Percentiles rank a stretch among this genome's conserved stretches.
phyloP scores from a whole-genome alignment of 371 early-diverging fungal genomes.

The Mortierella sp. region DNA sequence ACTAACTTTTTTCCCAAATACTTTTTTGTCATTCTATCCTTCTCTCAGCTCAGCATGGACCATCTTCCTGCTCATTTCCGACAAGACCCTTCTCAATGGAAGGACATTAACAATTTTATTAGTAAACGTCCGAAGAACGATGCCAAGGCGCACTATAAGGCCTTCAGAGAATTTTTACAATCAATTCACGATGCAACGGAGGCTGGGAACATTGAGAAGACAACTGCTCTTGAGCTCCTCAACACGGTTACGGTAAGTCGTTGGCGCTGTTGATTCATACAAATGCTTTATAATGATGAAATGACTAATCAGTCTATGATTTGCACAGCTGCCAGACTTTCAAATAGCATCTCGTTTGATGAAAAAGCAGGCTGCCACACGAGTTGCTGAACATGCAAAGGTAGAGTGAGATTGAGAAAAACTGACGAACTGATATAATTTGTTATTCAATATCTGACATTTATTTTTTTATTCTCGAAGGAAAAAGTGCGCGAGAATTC shows the following conservation, averaged over 20 bases:
- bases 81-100: conserved; percentile 10
- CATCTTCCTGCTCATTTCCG: conserved; percentile 7
- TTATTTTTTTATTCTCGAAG: background rate
- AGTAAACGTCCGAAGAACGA: conserved; percentile 6
- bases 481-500: conserved; percentile 10
- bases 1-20: too few relatives aligned
- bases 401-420: background rate
- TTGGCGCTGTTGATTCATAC: too few relatives aligned
- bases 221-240: too few relatives aligned
- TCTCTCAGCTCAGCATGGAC: conserved; percentile 6
- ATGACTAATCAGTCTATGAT: background rate
- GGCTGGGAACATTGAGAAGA: too few relatives aligned
- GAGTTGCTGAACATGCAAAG: conserved; percentile 1
- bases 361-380: conserved; percentile 8
- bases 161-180: too few relatives aligned
- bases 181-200: too few relatives aligned
- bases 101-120: conserved; percentile 1
- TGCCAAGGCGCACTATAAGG: too few relatives aligned
- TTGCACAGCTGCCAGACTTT: background rate
- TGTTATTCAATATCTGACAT: background rate
- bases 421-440: background rate
- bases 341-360: background rate
- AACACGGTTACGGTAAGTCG: too few relatives aligned
- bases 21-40: background rate
- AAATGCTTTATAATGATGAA: background rate